Evolutionary conservation across 2,329 filamentous ascomycete genomes (phyloP).

Genomic region (Zasmidium citrigriseum): DNA sequence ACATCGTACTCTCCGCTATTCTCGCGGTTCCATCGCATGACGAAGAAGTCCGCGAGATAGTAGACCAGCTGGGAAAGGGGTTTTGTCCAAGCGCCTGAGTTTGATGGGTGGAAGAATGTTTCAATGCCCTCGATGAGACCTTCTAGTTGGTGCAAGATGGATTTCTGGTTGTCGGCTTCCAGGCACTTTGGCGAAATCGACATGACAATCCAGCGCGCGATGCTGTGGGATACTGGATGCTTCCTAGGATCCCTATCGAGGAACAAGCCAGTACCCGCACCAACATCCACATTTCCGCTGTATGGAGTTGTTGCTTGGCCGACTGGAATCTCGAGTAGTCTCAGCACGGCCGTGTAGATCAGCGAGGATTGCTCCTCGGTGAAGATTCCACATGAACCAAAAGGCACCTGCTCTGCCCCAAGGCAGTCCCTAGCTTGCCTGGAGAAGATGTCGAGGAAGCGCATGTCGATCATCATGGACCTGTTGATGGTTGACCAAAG

Average conservation of each 20-base stretch:
- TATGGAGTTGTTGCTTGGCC: slow-evolving; percentile 95
- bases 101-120: slow-evolving; percentile 98
- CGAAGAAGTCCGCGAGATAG: slow-evolving; percentile 92
- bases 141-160: slow-evolving; percentile 81
- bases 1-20: slow-evolving; percentile 88
- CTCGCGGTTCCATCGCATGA: slow-evolving; percentile 96
- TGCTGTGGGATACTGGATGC: slow-evolving; percentile 86
- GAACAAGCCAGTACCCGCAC: slow-evolving; percentile 79
- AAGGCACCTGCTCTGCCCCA: slow-evolving; percentile 71
- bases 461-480: slow-evolving; percentile 82
- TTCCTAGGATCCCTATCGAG: slow-evolving; percentile 92
- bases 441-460: slow-evolving; percentile 87
- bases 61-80: slow-evolving; percentile 87
- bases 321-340: slow-evolving; percentile 91
- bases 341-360: slow-evolving; percentile 87
- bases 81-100: slow-evolving; percentile 88
- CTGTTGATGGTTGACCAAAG: slow-evolving; percentile 91
- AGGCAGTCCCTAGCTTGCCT: slow-evolving; percentile 83
- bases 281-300: slow-evolving; percentile 74
- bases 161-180: slow-evolving; percentile 64
- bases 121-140: slow-evolving; percentile 92
- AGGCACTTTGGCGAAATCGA: slow-evolving; percentile 84
- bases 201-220: slow-evolving; percentile 90
- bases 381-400: slow-evolving; percentile 86
- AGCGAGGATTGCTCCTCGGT: slow-evolving; percentile 87